Conservation (phyloP, 306 rosid species). For the Spatholobus suberectus region DNA sequence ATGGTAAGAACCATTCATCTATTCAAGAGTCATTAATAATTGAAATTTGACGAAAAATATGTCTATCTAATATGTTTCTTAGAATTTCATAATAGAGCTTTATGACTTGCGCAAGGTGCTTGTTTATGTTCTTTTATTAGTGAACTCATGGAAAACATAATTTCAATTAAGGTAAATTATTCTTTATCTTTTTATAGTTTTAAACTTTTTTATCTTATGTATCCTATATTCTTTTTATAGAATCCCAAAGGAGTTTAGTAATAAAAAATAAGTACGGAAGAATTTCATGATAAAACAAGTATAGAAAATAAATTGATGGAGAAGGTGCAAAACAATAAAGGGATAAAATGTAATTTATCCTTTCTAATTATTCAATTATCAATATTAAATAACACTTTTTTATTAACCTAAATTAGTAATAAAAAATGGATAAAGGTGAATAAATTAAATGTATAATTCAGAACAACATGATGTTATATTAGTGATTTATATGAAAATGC, state of each 20-base stretch:
- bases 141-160: neutral
- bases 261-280: no score
- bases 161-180: neutral
- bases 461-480: neutral
- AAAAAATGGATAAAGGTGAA: neutral
- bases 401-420: neutral
- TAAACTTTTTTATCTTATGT: no score
- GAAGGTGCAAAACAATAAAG: neutral
- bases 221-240: neutral
- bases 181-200: no score
- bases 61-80: neutral
- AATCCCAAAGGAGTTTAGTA: no score
- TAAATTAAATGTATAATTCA: neutral
- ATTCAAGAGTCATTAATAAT: neutral
- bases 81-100: neutral
- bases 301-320: neutral
- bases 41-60: neutral
- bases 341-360: neutral
- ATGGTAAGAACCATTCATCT: neutral
- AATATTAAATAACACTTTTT: neutral
- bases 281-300: no score
- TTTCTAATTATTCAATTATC: neutral
- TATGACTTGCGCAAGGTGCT: neutral
- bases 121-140: neutral
- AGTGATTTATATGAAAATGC: neutral